Evolutionary conservation across 768 basidiomycete species (phyloP), one percentile per base, ranked within the genome.

Genomic region (Hemileccinum rubropunctum): DNA sequence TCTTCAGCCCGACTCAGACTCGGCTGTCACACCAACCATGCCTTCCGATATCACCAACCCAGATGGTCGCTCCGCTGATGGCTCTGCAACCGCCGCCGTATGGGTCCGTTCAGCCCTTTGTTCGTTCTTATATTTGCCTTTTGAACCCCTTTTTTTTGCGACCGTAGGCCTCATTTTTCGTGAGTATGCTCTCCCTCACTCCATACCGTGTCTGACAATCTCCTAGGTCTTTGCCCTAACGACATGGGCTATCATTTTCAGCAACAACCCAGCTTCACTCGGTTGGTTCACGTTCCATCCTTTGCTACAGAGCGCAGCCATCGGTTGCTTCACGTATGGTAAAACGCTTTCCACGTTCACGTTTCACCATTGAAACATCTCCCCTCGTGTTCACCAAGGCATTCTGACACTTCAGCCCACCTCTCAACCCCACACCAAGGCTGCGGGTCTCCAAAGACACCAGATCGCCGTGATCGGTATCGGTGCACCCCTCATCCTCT

Each of bases 401-500:
- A 80, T 93, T 37, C 61, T 88, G 58, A 89, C 88, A 20, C 81
- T 86, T 11, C 91, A 86, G 56, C 85, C 85, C 1, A 88, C 87
- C 11, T 78, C 82, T 4, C 79, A 81, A 43, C 82, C 83, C 3
- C 74, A 70, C 59, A 79, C 81, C 35, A 86, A 88, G 67, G 74
- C 78, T 9, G 79, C 81, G 1, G 88, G 88, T 0, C 73, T 93
- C 4, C 62, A 72, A 13, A 77, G 86, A 28, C 91, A 94, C 60
- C 87, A 92, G 62, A 61, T 76, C 23, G 78, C 80, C 13, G 79
- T 84, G 57, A 65, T 86, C 6, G 64, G 67, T 10, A 33, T 79
- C 17, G 86, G 80, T 3, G 66, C 86, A 32, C 83, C 85, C 1
- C 59, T 75, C 13, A 74, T 91, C 50, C 36, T 78, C 7, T 40